Evolutionary conservation across 2,329 filamentous ascomycete species (phyloP), one percentile per base, ranked within the genome.

Genomic region (Cladosporium sp.): DNA sequence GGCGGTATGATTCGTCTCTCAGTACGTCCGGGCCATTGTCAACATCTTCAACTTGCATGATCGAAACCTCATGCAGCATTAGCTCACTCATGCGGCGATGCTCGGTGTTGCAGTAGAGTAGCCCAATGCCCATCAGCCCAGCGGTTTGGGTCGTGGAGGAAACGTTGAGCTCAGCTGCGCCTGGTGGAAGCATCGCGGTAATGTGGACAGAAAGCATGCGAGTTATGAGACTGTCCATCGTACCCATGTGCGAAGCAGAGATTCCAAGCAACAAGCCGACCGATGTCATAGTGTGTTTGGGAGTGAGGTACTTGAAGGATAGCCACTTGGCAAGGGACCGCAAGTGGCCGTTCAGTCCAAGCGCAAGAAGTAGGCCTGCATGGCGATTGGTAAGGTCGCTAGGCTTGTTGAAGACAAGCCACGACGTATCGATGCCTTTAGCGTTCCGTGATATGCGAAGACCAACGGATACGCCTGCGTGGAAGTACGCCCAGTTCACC

Each of bases 221-320:
- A 7, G 93, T 97, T 54, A 97, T 92, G 22, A 96, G 78, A 2
- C 89, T 93, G 67, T 99, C 93, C 92, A 97, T 97, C 2, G 91
- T 97, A 1, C 95, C 93, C 58, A 96, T 78, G 65, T 96, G 95
- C 1, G 93, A 97, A 20, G 89, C 93, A 7, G 93, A 91, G 15
- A 99, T 76, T 1, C 93, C 93, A 1, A 99, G 77, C 3, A 99
- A 77, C n/a, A 99, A 76, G 8, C 93, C 93, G 49, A 99, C 92
- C 1, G 93, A 97, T 19, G 93, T 97, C 93, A 99, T 99, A 20
- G 91, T 95, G 68, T 99, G 95, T 64, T 99, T 99, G 1, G 93
- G 92, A 0, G 93, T 99, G n/a, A 99, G 75, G 60, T 99, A 99
- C 65, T 96, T 97, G 79, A 97, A 99, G 7, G 91, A 92, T 38